These are phyloP conservation scores for Neoscytalidium dimidiatum DNA, from an alignment of 2,329 filamentous ascomycete genomes.

Conservation along the genomic window DNA sequence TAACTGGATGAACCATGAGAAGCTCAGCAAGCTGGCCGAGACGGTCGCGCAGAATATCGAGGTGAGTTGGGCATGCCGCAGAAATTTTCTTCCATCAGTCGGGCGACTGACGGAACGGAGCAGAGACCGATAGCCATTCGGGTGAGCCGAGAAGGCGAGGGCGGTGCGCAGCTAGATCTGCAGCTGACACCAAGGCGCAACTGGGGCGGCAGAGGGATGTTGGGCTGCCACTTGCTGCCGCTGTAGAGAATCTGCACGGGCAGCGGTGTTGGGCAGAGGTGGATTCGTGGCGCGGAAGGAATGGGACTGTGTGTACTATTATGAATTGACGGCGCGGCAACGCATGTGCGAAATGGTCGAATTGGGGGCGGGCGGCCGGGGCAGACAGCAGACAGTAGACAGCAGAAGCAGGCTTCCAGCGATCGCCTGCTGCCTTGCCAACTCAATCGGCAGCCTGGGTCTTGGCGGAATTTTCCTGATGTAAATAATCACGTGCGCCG, in stretches of 20 bases:
- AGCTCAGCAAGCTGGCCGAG: constrained; percentile 81
- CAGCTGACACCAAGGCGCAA: constrained; percentile 73
- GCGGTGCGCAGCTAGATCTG: constrained; percentile 61
- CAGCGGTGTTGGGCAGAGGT: constrained; percentile 21
- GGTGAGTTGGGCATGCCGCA: constrained; percentile 57
- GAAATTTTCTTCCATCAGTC: not conserved
- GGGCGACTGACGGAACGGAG: constrained; percentile 10
- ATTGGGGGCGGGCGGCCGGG: not conserved
- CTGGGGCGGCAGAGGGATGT: constrained; percentile 87
- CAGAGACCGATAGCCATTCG: constrained; percentile 12
- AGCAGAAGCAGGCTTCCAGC: not conserved
- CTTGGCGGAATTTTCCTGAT: constrained; percentile 20
- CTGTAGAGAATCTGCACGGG: constrained; percentile 50
- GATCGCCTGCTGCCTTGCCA: constrained; percentile 19
- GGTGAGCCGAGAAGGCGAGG: constrained; percentile 12
- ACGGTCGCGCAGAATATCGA: constrained; percentile 87
- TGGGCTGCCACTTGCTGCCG: constrained; percentile 89
- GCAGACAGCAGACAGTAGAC: not conserved
- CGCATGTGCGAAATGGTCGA: not conserved
- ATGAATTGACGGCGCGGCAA: constrained; percentile 3
- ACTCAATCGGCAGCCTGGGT: constrained; percentile 7
- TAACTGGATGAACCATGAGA: constrained; percentile 82
- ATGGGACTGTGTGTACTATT: constrained; percentile 21
- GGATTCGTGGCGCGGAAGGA: constrained; percentile 34
- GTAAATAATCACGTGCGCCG: constrained; percentile 19